Evolutionary conservation across 108 stramenopile genomes (phyloP).

Genomic region (Poteriospumella lacustris): DNA sequence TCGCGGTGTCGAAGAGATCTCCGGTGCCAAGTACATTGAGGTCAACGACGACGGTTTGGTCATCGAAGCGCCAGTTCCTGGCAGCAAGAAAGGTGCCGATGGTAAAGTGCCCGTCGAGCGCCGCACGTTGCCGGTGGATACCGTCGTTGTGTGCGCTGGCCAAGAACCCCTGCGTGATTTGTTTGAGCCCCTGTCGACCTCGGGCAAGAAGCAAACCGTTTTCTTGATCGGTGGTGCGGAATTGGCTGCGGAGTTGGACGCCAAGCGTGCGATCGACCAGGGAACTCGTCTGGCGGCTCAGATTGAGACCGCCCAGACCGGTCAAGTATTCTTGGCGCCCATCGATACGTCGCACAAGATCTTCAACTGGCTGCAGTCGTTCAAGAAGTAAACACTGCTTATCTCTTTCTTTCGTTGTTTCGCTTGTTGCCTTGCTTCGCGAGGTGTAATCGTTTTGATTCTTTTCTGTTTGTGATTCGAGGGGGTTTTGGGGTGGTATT

Average conservation of each 20-base stretch:
- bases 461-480: too few relatives aligned
- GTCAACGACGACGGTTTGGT: slow-evolving; percentile 86
- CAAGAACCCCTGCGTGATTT: slow-evolving; percentile 61
- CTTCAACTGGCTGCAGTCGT: too few relatives aligned
- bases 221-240: slow-evolving; percentile 87
- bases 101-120: slow-evolving; percentile 48
- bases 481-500: too few relatives aligned
- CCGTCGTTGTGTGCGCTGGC: slow-evolving; percentile 88
- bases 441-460: too few relatives aligned
- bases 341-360: too few relatives aligned
- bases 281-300: slow-evolving; percentile 78
- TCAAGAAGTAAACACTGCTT: too few relatives aligned
- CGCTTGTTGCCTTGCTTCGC: too few relatives aligned
- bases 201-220: slow-evolving; percentile 51
- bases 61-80: slow-evolving; percentile 51
- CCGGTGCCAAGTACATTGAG: slow-evolving; percentile 70
- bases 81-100: too few relatives aligned
- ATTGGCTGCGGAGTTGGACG: slow-evolving; percentile 87
- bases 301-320: slow-evolving; percentile 45
- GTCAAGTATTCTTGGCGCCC: slow-evolving; percentile 51
- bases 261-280: slow-evolving; percentile 97
- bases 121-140: slow-evolving; percentile 77
- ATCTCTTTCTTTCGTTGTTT: too few relatives aligned
- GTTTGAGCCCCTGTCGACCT: slow-evolving; percentile 32
- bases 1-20: slow-evolving; percentile 76